Evolutionary conservation across 108 stramenopile species (phyloP), one percentile per base, ranked within the genome.

Genomic region (Cyclotella distinguenda): DNA sequence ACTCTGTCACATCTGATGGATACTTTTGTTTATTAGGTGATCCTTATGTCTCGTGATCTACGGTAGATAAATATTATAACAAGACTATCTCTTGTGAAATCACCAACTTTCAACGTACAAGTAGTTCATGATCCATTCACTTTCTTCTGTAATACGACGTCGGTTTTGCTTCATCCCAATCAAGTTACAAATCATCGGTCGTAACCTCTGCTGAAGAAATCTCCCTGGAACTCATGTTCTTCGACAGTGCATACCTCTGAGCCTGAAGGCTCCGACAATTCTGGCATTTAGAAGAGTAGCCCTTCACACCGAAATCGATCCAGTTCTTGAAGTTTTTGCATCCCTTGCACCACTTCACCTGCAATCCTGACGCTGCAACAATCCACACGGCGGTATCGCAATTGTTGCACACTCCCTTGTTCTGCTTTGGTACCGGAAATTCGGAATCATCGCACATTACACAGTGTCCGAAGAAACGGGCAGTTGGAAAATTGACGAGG

Each of bases 311-410:
- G 59, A 77, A 77, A 33, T 64, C 75, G 40, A 66, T 31, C 75
- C 75, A 77, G 38, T 70, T 77, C 15, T 48, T 54, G 51, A 77
- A 77, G 62, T 77, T 77, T 48, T 77, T 77, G 62, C 75, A 77
- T 31, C 75, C 75, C 56, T 77, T 77, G 23, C 75, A 77, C 75
- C 75, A 77, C 48, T 71, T 70, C 46, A 77, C 66, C 25, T 77
- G 63, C 56, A 77, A 55, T 49, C 75, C 75, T 27, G 54, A 58
- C 23, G 52, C 28, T n/a, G 52, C 35, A 9, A 71, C 16, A 21
- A 77, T 47, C 75, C 75, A 77, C 11, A 77, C 64, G 5, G 70
- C 63, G 6, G 64, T 60, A 50, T 77, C 75, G 38, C 75, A 77
- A 16, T 57, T 71, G 32, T 64, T 77, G 26, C 75, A 77, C 32